A percentile compares a stretch with the other conserved stretches of the same genome.
Conservation (phyloP, 257 asterid species). For the Voacanga thouarsii region DNA sequence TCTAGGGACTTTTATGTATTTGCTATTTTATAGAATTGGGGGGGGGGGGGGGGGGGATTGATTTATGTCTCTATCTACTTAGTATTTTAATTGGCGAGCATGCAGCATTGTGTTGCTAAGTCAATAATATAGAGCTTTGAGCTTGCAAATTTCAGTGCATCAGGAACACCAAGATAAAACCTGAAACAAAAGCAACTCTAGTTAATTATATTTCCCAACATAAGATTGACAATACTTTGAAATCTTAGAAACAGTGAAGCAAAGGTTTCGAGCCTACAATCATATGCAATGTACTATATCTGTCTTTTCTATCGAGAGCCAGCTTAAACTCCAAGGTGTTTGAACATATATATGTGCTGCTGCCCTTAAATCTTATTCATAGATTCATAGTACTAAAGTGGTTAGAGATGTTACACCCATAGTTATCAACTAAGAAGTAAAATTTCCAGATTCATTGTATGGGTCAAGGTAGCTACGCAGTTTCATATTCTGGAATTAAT, state of each 20-base stretch:
- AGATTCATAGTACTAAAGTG: background rate
- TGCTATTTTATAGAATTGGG: too few relatives aligned
- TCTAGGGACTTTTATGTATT: too few relatives aligned
- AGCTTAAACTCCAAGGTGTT: background rate
- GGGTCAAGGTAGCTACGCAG: too few relatives aligned
- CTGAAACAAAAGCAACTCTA: conserved; percentile 38
- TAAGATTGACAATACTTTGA: background rate
- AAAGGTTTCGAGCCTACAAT: background rate
- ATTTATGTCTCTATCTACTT: too few relatives aligned
- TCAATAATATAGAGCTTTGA: conserved; percentile 79
- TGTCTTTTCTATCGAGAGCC: background rate
- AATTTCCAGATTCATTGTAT: too few relatives aligned
- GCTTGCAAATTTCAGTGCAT: conserved; percentile 91
- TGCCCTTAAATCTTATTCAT: background rate
- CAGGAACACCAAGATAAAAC: conserved; percentile 90
- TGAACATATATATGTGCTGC: background rate
- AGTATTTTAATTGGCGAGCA: too few relatives aligned
- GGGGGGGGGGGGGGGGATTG: too few relatives aligned
- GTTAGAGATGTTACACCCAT: background rate
- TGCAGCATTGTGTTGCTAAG: too few relatives aligned
- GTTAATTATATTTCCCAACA: conserved; percentile 9
- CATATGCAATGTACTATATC: background rate
- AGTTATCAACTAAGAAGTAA: too few relatives aligned
- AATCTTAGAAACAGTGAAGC: background rate
- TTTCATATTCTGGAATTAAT: too few relatives aligned